Evolutionary conservation across 805 yeast genomes (phyloP).

Genomic region (Yamadazyma sp.): DNA sequence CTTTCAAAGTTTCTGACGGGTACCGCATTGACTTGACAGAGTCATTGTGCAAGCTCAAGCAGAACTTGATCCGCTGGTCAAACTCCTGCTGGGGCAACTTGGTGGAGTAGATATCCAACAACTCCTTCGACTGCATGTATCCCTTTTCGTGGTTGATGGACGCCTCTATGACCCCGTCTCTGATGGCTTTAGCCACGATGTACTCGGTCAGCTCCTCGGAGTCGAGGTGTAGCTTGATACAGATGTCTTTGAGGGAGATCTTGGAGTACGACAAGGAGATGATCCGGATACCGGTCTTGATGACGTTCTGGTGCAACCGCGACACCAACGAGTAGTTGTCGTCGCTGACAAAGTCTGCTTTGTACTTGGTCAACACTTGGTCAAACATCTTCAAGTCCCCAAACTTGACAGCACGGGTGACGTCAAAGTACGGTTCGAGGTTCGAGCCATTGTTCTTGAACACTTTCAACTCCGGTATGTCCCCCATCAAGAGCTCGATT

Average conservation of each 20-base stretch:
- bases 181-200: constrained; percentile 92
- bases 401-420: constrained; percentile 85
- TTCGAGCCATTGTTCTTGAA: constrained; percentile 65
- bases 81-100: constrained; percentile 81
- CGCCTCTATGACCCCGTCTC: constrained; percentile 97
- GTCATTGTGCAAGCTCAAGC: constrained; percentile 86
- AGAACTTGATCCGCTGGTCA: constrained; percentile 91
- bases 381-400: constrained; percentile 88
- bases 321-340: constrained; percentile 81
- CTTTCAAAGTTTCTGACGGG: constrained; percentile 47
- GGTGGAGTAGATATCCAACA: constrained; percentile 84
- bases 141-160: constrained; percentile 87
- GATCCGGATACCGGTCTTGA: constrained; percentile 94
- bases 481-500: constrained; percentile 93
- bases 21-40: constrained; percentile 94
- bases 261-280: constrained; percentile 87
- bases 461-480: constrained; percentile 83
- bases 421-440: constrained; percentile 77
- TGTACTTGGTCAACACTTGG: constrained; percentile 63
- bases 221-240: constrained; percentile 87
- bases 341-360: constrained; percentile 63
- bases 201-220: constrained; percentile 96
- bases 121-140: constrained; percentile 85
- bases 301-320: constrained; percentile 92
- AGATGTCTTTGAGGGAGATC: constrained; percentile 89